Percentiles rank a stretch among this genome's conserved stretches.
These are phyloP conservation scores for Mycena galopus DNA, from an alignment of 768 basidiomycete genomes.

Conservation along the genomic window DNA sequence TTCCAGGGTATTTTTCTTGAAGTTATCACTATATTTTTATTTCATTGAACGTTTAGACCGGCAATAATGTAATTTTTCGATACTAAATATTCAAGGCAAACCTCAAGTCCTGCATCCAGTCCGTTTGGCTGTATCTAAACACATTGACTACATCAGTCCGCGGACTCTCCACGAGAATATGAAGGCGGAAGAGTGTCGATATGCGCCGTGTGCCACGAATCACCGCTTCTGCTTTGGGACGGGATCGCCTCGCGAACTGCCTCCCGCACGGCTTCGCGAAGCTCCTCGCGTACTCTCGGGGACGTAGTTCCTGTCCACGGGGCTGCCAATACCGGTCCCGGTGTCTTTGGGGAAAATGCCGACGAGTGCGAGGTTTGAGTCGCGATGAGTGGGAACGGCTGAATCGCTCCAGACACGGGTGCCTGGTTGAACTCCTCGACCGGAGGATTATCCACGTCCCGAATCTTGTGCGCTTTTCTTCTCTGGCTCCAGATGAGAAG, in stretches of 20 bases:
- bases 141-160: not conserved
- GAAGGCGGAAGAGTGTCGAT: not conserved
- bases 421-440: not conserved
- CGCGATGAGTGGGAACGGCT: not conserved
- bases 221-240: not conserved
- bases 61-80: too few species aligned
- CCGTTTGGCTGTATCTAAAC: too few species aligned
- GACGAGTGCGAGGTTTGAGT: not conserved
- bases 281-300: not conserved
- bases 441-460: not conserved
- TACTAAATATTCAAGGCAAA: too few species aligned
- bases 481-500: not conserved
- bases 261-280: not conserved
- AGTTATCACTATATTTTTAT: too few species aligned
- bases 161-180: conserved; percentile 6
- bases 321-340: not conserved
- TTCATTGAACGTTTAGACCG: too few species aligned
- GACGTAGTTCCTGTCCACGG: too few species aligned
- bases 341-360: not conserved
- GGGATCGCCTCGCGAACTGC: not conserved
- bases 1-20: too few species aligned
- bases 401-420: not conserved
- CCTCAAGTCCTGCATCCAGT: too few species aligned
- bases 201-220: not conserved
- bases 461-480: not conserved